These are phyloP conservation scores for Pleoardoris graminearum DNA, from an alignment of 2,329 filamentous ascomycete genomes.

Conservation along the genomic window DNA sequence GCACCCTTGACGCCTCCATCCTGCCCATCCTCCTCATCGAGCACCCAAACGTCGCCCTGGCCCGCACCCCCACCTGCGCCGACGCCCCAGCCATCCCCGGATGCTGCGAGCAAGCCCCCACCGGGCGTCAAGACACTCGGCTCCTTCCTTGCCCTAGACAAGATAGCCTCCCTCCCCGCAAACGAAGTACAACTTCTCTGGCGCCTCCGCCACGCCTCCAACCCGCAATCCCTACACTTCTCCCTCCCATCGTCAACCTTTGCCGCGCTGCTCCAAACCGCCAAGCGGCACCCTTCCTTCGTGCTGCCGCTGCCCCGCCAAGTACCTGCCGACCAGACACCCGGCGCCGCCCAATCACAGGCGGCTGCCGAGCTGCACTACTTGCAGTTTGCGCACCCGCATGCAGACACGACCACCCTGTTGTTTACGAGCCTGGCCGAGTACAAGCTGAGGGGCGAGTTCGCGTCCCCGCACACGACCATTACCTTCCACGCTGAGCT, in stretches of 20 bases:
- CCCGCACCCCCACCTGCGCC: slow-evolving; percentile 33
- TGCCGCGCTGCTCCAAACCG: slow-evolving; percentile 69
- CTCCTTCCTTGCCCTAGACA: slow-evolving; percentile 77
- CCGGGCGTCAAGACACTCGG: slow-evolving; percentile 65
- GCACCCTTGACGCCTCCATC: slow-evolving; percentile 45
- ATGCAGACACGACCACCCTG: slow-evolving; percentile 60
- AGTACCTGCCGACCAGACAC: slow-evolving; percentile 33
- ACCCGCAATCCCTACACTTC: slow-evolving; percentile 79
- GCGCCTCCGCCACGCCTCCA: slow-evolving; percentile 80
- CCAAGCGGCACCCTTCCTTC: slow-evolving; percentile 80
- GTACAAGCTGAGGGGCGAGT: slow-evolving; percentile 89
- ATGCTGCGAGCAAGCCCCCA: slow-evolving; percentile 29
- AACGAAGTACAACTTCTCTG: slow-evolving; percentile 87
- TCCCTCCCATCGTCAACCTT: slow-evolving; percentile 76
- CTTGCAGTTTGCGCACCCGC: slow-evolving; percentile 92
- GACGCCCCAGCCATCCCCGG: slow-evolving; percentile 23
- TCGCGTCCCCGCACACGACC: slow-evolving; percentile 87
- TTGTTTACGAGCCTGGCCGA: slow-evolving; percentile 94
- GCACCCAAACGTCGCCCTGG: slow-evolving; percentile 25
- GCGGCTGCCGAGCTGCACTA: slow-evolving; percentile 89
- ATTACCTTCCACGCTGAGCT: slow-evolving; percentile 90
- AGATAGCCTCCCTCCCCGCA: slow-evolving; percentile 70
- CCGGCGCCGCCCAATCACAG: slow-evolving; percentile 32
- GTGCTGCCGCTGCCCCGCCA: slow-evolving; percentile 80
- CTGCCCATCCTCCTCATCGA: slow-evolving; percentile 14